phyloP scores from a whole-genome alignment of 495 filamentous ascomycete species.

The Talaromyces trachyspermus region DNA sequence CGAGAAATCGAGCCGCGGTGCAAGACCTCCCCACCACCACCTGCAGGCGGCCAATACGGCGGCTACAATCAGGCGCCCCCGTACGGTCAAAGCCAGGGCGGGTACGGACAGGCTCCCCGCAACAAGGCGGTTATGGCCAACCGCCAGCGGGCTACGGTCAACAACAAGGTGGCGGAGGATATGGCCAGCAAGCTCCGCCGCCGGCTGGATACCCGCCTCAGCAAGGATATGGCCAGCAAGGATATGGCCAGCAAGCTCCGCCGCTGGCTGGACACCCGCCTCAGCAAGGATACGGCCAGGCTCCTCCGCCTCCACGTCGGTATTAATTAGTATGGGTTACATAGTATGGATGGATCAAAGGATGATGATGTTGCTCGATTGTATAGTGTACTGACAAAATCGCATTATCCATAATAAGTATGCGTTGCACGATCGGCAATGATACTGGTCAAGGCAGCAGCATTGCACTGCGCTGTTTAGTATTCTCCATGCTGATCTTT shows the following conservation, averaged over 20 bases:
- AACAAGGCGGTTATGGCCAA: conserved; percentile 11
- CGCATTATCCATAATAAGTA: too few species aligned
- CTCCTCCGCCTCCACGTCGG: conserved; percentile 9
- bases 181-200: conserved; percentile 13
- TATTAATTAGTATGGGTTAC: not conserved
- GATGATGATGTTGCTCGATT: too few species aligned
- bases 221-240: conserved; percentile 15
- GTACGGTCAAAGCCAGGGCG: conserved; percentile 1
- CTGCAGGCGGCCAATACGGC: conserved; percentile 12
- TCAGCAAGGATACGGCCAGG: conserved; percentile 18
- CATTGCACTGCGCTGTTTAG: too few species aligned
- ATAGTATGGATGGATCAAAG: too few species aligned
- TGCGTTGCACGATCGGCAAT: too few species aligned
- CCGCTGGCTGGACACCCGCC: conserved; percentile 12
- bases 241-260: conserved; percentile 2
- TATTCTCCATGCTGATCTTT: too few species aligned
- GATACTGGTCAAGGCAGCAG: too few species aligned
- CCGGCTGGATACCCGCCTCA: conserved; percentile 1
- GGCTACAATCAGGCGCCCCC: conserved; percentile 4
- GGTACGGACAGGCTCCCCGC: too few species aligned
- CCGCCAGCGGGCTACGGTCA: conserved; percentile 13
- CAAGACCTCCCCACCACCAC: conserved; percentile 11
- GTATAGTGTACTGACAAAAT: too few species aligned
- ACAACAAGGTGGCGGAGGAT: conserved; percentile 22
- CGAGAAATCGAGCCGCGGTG: conserved; percentile 36